phyloP scores from a whole-genome alignment of 257 asterid genomes.

The Solanum sejunctum region DNA sequence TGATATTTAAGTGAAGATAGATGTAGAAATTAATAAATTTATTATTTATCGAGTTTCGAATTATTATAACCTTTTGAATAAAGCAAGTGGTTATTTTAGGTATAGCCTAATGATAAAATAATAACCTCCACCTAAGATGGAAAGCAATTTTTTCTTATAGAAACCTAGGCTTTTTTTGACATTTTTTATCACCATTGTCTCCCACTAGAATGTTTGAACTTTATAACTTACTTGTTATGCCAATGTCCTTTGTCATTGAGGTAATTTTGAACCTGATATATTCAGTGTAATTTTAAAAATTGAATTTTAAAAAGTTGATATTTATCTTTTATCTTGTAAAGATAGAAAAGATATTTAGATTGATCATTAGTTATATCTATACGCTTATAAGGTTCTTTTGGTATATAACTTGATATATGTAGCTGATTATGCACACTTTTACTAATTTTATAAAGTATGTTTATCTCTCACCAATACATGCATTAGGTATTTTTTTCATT shows the following conservation, averaged over 20 bases:
- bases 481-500: background rate
- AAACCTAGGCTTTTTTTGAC: background rate
- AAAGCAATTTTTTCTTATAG: background rate
- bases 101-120: background rate
- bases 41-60: background rate
- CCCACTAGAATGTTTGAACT: background rate
- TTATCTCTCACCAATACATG: background rate
- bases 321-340: no score
- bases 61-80: background rate
- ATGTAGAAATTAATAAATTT: background rate
- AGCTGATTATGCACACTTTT: background rate
- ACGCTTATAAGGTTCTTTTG: no score
- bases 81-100: background rate
- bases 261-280: background rate
- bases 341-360: no score
- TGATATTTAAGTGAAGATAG: background rate
- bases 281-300: no score
- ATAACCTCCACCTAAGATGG: background rate
- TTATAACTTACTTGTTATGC: background rate
- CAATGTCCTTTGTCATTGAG: background rate
- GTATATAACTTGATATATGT: background rate
- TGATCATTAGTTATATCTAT: no score
- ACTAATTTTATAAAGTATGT: background rate
- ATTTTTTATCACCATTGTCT: constrained; percentile 2
- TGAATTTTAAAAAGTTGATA: no score